phyloP scores from a whole-genome alignment of 2,329 filamentous ascomycete species.

The Microsporum ferrugineum region DNA sequence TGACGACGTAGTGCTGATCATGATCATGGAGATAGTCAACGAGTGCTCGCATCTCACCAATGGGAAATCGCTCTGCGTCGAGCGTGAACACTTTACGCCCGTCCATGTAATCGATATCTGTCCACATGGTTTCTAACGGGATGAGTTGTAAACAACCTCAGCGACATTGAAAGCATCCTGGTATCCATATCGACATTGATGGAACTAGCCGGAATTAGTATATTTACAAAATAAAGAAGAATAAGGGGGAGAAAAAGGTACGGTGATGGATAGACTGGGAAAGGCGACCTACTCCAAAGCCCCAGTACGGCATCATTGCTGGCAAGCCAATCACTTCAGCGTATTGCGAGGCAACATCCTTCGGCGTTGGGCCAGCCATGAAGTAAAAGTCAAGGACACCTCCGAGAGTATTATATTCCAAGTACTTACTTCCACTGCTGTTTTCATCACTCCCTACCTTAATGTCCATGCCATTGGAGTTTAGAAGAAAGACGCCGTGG shows the following conservation, averaged over 20 bases:
- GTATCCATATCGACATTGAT: slow-evolving; percentile 52
- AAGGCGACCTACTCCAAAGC: slow-evolving; percentile 37
- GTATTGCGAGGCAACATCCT: slow-evolving; percentile 46
- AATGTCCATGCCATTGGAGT: slow-evolving; percentile 60
- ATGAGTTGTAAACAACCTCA: slow-evolving; percentile 27
- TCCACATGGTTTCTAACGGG: slow-evolving; percentile 27
- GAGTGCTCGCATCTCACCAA: slow-evolving; percentile 49
- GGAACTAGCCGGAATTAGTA: slow-evolving; percentile 20
- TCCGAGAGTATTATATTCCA: slow-evolving; percentile 65
- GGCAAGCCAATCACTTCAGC: slow-evolving; percentile 41
- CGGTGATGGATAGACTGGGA: not conserved
- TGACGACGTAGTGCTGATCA: slow-evolving; percentile 55
- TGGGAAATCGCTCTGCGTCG: slow-evolving; percentile 44
- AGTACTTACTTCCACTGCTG: slow-evolving; percentile 48
- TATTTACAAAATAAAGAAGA: not conserved
- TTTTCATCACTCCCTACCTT: slow-evolving; percentile 40
- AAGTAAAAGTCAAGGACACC: slow-evolving; percentile 61
- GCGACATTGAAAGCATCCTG: slow-evolving; percentile 29
- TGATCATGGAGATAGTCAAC: slow-evolving; percentile 51
- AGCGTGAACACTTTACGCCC: slow-evolving; percentile 21
- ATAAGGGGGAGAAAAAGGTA: not conserved
- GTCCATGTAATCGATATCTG: slow-evolving; percentile 25
- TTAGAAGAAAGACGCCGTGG: slow-evolving; percentile 54
- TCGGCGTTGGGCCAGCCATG: slow-evolving; percentile 43
- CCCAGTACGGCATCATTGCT: slow-evolving; percentile 50